phyloP scores from a whole-genome alignment of 352 stramenopile species.

The Globisporangium nagaii region DNA sequence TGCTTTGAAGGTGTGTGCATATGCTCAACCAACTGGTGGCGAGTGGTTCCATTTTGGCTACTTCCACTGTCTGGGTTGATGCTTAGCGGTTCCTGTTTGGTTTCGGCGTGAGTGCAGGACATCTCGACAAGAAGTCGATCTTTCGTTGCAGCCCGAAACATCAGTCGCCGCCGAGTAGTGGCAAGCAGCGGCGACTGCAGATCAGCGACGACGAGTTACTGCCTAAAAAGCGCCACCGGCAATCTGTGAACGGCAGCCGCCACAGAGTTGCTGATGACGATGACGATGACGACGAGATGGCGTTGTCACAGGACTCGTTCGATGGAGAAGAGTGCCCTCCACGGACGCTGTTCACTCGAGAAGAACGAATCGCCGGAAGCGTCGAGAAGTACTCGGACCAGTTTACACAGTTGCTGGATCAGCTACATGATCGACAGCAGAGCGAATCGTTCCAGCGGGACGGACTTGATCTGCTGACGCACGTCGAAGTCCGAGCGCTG shows the following conservation, averaged over 20 bases:
- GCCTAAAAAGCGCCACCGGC: slow-evolving; percentile 15
- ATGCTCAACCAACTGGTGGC: not conserved
- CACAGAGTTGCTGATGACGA: slow-evolving; percentile 1
- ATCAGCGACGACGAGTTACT: not conserved
- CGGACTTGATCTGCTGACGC: slow-evolving; percentile 35
- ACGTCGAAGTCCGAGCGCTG: slow-evolving; percentile 53
- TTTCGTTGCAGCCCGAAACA: not conserved
- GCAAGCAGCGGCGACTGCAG: slow-evolving; percentile 8
- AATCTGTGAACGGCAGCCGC: slow-evolving; percentile 9
- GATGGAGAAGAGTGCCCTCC: slow-evolving; percentile 23
- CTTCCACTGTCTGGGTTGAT: not conserved
- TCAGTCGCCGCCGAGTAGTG: not conserved
- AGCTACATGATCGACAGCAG: slow-evolving; percentile 29
- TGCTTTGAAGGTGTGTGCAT: slow-evolving; percentile 33
- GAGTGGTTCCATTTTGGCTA: not conserved
- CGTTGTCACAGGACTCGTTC: slow-evolving; percentile 12
- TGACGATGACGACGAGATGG: not conserved
- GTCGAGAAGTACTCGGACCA: slow-evolving; percentile 65
- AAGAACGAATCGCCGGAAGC: slow-evolving; percentile 43
- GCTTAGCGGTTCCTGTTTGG: not conserved
- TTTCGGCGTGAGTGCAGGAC: not conserved
- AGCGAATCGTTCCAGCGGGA: slow-evolving; percentile 20
- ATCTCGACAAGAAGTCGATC: slow-evolving; percentile 1
- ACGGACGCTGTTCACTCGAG: slow-evolving; percentile 38
- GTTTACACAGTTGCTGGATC: slow-evolving; percentile 35